A percentile compares a stretch with the other conserved stretches of the same genome.
These are phyloP conservation scores for Aspergillus japonicus DNA, from an alignment of 2,329 filamentous ascomycete genomes.

Conservation along the genomic window DNA sequence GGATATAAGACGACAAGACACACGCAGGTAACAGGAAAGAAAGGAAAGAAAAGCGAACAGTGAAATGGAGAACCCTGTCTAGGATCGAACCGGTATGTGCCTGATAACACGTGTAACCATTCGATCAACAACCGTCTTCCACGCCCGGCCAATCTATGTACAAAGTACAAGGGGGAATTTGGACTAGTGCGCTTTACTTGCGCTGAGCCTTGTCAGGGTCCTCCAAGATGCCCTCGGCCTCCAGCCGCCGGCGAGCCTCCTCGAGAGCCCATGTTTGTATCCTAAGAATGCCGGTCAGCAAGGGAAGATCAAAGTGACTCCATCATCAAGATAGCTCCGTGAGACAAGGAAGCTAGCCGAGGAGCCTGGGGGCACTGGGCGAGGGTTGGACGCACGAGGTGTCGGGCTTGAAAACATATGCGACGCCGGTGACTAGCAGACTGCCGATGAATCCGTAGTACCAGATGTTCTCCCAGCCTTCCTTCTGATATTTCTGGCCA, in stretches of 20 bases:
- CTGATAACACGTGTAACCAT: constrained; percentile 30
- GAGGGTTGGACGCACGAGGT: constrained; percentile 73
- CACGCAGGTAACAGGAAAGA: constrained; percentile 22
- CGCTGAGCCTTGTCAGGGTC: constrained; percentile 65
- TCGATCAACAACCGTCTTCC: constrained; percentile 29
- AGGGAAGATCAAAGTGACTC: not conserved
- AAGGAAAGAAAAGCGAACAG: constrained; percentile 28
- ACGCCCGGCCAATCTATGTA: constrained; percentile 43
- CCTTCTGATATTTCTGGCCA: constrained; percentile 90
- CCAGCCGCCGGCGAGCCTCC: constrained; percentile 90
- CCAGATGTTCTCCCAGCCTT: constrained; percentile 91
- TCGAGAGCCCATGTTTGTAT: constrained; percentile 99
- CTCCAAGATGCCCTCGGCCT: constrained; percentile 88
- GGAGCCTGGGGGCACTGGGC: constrained; percentile 2
- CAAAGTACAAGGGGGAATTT: constrained; percentile 37
- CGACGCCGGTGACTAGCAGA: constrained; percentile 69
- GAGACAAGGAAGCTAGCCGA: not conserved
- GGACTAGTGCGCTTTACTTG: constrained; percentile 42
- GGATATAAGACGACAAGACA: constrained; percentile 22
- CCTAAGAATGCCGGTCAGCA: constrained; percentile 51
- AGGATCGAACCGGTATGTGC: constrained; percentile 33
- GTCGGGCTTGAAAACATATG: constrained; percentile 96
- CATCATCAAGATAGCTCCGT: not conserved
- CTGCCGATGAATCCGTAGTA: constrained; percentile 82
- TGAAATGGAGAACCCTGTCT: constrained; percentile 34